phyloP scores from a whole-genome alignment of 495 filamentous ascomycete species.

The Neurospora intermedia region DNA sequence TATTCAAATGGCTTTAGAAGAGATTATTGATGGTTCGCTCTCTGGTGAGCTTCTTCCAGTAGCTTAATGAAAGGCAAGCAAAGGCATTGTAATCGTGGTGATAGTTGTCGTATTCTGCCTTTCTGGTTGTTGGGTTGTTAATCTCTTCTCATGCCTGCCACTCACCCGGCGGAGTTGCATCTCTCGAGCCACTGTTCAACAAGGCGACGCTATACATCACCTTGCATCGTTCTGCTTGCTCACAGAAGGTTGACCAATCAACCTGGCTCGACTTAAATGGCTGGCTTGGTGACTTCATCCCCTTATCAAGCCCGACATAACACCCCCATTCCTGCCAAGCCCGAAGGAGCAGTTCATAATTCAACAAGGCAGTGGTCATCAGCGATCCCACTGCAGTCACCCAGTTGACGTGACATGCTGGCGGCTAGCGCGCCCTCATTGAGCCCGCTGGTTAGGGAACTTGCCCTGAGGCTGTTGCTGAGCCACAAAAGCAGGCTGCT shows the following conservation, averaged over 20 bases:
- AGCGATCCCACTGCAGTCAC: neutral
- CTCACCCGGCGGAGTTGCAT: neutral
- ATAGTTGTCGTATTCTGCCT: neutral
- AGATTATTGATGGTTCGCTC: neutral
- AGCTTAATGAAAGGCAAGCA: neutral
- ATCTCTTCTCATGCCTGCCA: neutral
- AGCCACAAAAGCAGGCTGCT: slow-evolving; percentile 51
- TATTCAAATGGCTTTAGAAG: neutral
- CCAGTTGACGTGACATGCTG: neutral
- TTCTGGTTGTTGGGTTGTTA: neutral
- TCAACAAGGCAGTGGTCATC: neutral
- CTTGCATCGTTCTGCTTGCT: neutral
- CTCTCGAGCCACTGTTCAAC: neutral
- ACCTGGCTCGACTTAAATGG: neutral
- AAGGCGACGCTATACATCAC: neutral
- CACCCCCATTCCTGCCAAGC: neutral
- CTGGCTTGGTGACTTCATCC: neutral
- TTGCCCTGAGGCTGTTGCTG: slow-evolving; percentile 57
- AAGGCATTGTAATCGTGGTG: neutral
- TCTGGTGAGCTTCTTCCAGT: neutral
- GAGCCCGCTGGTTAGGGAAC: slow-evolving; percentile 32
- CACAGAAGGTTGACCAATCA: neutral
- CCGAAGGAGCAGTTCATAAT: neutral
- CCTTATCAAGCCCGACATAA: neutral
- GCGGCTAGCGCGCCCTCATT: slow-evolving; percentile 13